Conservation (phyloP, 1,139 yeast species). For the Geotrichum macrosporum region DNA sequence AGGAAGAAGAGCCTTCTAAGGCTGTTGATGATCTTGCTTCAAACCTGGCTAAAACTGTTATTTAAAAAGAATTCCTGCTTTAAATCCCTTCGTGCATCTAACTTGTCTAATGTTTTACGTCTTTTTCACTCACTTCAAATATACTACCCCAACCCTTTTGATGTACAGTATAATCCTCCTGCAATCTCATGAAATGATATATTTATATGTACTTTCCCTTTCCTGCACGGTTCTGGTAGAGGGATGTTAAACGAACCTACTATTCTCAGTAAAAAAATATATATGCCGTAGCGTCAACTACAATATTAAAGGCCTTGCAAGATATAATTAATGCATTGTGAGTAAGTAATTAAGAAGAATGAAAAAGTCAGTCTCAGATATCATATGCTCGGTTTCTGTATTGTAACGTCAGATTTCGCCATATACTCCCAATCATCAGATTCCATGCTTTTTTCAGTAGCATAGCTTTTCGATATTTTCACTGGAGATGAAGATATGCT, state of each 20-base stretch:
- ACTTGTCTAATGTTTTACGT: conserved; percentile 2
- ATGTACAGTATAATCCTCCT: too few relatives aligned
- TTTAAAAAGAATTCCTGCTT: conserved; percentile 3
- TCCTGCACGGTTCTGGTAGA: too few relatives aligned
- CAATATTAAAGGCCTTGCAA: too few relatives aligned
- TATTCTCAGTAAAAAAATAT: too few relatives aligned
- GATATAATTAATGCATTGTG: too few relatives aligned
- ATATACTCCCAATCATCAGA: conserved; percentile 14
- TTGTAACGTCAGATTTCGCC: conserved; percentile 11
- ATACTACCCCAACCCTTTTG: too few relatives aligned
- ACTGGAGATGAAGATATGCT: conserved; percentile 14
- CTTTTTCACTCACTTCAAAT: too few relatives aligned
- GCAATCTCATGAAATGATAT: too few relatives aligned
- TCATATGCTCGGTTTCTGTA: background rate
- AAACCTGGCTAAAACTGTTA: conserved; percentile 42
- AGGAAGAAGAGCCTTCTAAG: conserved; percentile 44
- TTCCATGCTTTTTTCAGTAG: conserved; percentile 5
- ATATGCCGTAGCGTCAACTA: too few relatives aligned
- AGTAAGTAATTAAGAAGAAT: too few relatives aligned
- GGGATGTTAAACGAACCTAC: too few relatives aligned
- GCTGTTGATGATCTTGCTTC: conserved; percentile 37
- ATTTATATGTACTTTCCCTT: too few relatives aligned
- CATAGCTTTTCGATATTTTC: conserved; percentile 9
- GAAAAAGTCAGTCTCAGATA: conserved; percentile 3
- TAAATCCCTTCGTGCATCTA: background rate